Percentiles rank a stretch among this genome's conserved stretches.
phyloP scores from a whole-genome alignment of 2,329 filamentous ascomycete species.

The Tothia fuscella region DNA sequence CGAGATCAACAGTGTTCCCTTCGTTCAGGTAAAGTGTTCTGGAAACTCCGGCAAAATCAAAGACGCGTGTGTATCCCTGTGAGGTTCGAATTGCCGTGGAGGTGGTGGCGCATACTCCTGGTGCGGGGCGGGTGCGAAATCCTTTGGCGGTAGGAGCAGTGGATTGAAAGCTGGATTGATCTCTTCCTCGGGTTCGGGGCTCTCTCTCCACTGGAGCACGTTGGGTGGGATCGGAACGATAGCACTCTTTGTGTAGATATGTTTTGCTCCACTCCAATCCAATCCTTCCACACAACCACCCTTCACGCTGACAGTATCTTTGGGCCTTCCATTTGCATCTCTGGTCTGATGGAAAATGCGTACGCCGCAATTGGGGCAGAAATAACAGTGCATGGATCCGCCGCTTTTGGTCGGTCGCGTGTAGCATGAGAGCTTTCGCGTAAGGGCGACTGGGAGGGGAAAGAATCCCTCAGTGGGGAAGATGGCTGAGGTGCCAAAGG shows the following conservation, averaged over 20 bases:
- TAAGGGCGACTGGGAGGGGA: slow-evolving; percentile 34
- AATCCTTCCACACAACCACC: slow-evolving; percentile 11
- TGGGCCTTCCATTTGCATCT: slow-evolving; percentile 1
- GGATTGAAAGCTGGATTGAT: too few relatives aligned
- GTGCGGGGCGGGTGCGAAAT: too few relatives aligned
- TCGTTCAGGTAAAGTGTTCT: not conserved
- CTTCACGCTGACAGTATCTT: slow-evolving; percentile 10
- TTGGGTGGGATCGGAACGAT: slow-evolving; percentile 10
- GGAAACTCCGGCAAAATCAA: not conserved
- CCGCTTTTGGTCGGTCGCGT: slow-evolving; percentile 48
- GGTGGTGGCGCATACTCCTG: too few relatives aligned
- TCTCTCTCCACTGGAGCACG: slow-evolving; percentile 6
- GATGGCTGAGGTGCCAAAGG: slow-evolving; percentile 58
- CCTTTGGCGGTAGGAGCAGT: too few relatives aligned
- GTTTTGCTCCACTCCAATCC: slow-evolving; percentile 9
- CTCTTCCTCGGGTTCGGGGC: slow-evolving; percentile 4
- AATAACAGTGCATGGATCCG: slow-evolving; percentile 50
- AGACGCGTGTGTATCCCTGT: too few relatives aligned
- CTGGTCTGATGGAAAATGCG: slow-evolving; percentile 9
- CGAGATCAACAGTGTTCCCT: not conserved
- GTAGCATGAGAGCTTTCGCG: slow-evolving; percentile 36
- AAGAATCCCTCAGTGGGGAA: slow-evolving; percentile 46
- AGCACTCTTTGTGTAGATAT: slow-evolving; percentile 9
- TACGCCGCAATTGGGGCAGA: slow-evolving; percentile 33
- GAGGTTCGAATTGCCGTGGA: too few relatives aligned